phyloP scores from a whole-genome alignment of 495 filamentous ascomycete genomes.

The Pyronema domesticum region DNA sequence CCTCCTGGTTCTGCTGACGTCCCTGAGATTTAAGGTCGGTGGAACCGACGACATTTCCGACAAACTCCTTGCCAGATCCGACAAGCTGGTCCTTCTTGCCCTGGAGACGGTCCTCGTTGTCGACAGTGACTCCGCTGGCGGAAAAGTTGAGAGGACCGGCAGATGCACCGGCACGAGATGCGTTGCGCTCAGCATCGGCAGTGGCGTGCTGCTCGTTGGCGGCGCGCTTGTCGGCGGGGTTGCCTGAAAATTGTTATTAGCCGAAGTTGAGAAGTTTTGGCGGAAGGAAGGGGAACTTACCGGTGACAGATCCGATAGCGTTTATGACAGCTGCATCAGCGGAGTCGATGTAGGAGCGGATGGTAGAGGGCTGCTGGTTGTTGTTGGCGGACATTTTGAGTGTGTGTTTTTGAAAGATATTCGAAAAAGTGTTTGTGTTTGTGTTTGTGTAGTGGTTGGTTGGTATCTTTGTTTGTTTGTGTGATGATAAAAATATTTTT shows the following conservation, averaged over 20 bases:
- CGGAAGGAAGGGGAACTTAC: slow-evolving; percentile 28
- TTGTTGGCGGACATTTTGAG: slow-evolving; percentile 6
- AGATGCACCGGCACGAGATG: slow-evolving; percentile 56
- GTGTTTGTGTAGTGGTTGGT: neutral
- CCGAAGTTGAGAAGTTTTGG: neutral
- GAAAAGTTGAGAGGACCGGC: slow-evolving; percentile 50
- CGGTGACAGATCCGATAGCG: slow-evolving; percentile 54
- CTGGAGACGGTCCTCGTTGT: slow-evolving; percentile 50
- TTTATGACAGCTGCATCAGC: slow-evolving; percentile 56
- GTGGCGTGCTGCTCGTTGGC: slow-evolving; percentile 43
- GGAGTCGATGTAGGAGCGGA: slow-evolving; percentile 66
- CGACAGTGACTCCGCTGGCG: slow-evolving; percentile 49
- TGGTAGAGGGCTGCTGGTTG: slow-evolving; percentile 41
- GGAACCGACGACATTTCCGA: slow-evolving; percentile 58
- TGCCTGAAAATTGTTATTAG: slow-evolving; percentile 17
- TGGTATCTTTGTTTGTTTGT: too few species aligned
- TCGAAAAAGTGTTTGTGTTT: neutral
- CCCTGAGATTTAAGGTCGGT: slow-evolving; percentile 58
- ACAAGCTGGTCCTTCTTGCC: slow-evolving; percentile 77
- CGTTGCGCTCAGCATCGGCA: slow-evolving; percentile 44
- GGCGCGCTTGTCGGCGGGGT: slow-evolving; percentile 22
- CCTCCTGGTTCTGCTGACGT: slow-evolving; percentile 57
- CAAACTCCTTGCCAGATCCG: slow-evolving; percentile 64
- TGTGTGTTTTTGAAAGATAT: neutral
- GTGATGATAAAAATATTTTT: too few species aligned